Evolutionary conservation across 495 filamentous ascomycete genomes (phyloP).

Genomic region (Parmelia sp.): DNA sequence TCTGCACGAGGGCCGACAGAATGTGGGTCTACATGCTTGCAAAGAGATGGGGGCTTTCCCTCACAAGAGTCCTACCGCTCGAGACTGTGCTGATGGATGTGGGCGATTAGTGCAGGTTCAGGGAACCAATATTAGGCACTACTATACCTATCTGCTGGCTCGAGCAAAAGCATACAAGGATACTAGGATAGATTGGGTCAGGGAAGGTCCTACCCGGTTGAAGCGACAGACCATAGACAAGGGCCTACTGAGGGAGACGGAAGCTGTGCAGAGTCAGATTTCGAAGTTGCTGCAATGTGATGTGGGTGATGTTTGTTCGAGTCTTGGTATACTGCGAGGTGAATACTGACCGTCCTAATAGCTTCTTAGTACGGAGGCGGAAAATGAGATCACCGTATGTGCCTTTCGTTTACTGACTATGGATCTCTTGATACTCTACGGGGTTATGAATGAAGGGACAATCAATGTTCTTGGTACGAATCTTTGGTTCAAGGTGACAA

Average conservation of each 20-base stretch:
- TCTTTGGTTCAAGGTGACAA: not conserved
- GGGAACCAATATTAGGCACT: constrained; percentile 88
- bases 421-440: constrained; percentile 85
- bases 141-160: constrained; percentile 77
- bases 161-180: constrained; percentile 76
- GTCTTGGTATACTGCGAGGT: not conserved
- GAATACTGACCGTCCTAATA: constrained; percentile 30
- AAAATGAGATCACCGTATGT: constrained; percentile 95
- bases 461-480: constrained; percentile 89
- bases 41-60: constrained; percentile 12
- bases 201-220: constrained; percentile 71
- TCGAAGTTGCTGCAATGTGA: constrained; percentile 81
- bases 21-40: constrained; percentile 21
- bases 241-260: constrained; percentile 85
- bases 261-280: constrained; percentile 85
- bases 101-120: constrained; percentile 74
- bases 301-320: constrained; percentile 43
- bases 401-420: constrained; percentile 91
- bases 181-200: constrained; percentile 84
- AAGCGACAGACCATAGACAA: constrained; percentile 88
- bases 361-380: constrained; percentile 80
- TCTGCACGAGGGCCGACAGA: constrained; percentile 25
- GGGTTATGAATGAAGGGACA: constrained; percentile 93
- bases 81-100: constrained; percentile 22
- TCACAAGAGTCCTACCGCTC: not conserved